A percentile compares a stretch with the other conserved stretches of the same genome.
Evolutionary conservation across 1,139 yeast genomes (phyloP).

Genomic region (Pichia sp.): DNA sequence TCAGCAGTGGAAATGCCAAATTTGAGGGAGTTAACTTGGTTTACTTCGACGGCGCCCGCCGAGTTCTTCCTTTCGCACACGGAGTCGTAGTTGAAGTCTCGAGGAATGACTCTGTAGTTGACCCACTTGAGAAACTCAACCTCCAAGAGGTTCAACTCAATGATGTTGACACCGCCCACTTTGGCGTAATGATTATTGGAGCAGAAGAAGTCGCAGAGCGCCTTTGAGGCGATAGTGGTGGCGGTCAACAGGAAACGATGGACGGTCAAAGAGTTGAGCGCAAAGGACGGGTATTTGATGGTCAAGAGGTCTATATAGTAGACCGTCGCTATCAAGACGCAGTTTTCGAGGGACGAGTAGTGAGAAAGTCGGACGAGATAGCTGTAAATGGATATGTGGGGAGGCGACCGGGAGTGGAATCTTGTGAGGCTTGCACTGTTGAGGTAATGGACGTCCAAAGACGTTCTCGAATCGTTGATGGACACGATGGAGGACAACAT

Average conservation of each 20-base stretch:
- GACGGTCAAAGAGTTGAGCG: slow-evolving; percentile 84
- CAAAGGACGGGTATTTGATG: slow-evolving; percentile 72
- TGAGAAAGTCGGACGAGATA: slow-evolving; percentile 74
- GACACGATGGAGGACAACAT: slow-evolving; percentile 55
- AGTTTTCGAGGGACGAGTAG: slow-evolving; percentile 80
- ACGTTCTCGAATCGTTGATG: slow-evolving; percentile 27
- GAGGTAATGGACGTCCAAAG: slow-evolving; percentile 22
- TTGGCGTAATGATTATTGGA: slow-evolving; percentile 92
- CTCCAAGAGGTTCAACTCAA: slow-evolving; percentile 83
- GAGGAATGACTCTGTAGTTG: slow-evolving; percentile 69
- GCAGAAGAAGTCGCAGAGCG: slow-evolving; percentile 90
- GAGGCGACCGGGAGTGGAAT: slow-evolving; percentile 91
- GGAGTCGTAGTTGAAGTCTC: slow-evolving; percentile 35
- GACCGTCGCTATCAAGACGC: slow-evolving; percentile 73
- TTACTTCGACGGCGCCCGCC: slow-evolving; percentile 24
- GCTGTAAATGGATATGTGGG: slow-evolving; percentile 74
- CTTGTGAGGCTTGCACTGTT: slow-evolving; percentile 55
- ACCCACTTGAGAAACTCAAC: slow-evolving; percentile 81
- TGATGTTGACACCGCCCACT: slow-evolving; percentile 88
- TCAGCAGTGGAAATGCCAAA: slow-evolving; percentile 31
- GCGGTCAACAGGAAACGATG: slow-evolving; percentile 89
- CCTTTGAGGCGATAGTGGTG: slow-evolving; percentile 87
- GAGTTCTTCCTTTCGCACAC: slow-evolving; percentile 26
- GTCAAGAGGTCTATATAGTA: slow-evolving; percentile 86
- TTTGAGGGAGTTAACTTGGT: slow-evolving; percentile 18